Evolutionary conservation across 2,329 filamentous ascomycete genomes (phyloP).

Genomic region (Karstenula rhodostoma): DNA sequence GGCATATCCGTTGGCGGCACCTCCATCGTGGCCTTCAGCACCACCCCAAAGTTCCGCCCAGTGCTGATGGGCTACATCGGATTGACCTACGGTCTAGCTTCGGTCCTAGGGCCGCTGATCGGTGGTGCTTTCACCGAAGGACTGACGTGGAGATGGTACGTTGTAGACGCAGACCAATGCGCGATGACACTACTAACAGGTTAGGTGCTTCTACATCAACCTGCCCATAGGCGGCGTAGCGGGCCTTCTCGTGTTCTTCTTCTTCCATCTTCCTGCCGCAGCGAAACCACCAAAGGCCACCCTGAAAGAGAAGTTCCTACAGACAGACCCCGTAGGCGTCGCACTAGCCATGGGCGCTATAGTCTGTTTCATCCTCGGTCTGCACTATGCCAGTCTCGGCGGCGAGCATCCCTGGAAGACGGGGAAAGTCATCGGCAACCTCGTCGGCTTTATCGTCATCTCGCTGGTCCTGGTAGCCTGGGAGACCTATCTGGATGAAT

Average conservation of each 20-base stretch:
- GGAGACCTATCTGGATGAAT: conserved; percentile 51
- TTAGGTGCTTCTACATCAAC: conserved; percentile 53
- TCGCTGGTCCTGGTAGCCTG: conserved; percentile 43
- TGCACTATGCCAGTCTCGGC: conserved; percentile 51
- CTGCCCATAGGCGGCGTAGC: conserved; percentile 56
- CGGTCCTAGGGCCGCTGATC: conserved; percentile 52
- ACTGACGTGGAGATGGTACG: conserved; percentile 50
- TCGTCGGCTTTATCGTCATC: conserved; percentile 56
- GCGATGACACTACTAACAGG: conserved; percentile 19
- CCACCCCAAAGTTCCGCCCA: conserved; percentile 52
- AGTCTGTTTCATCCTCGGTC: conserved; percentile 55
- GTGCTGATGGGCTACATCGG: conserved; percentile 50
- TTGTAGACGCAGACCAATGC: conserved; percentile 21
- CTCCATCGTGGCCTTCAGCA: conserved; percentile 53
- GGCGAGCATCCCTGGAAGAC: conserved; percentile 44
- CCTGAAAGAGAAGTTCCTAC: conserved; percentile 49
- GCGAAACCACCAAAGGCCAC: conserved; percentile 30
- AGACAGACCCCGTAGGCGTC: conserved; percentile 57
- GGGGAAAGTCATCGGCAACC: conserved; percentile 54
- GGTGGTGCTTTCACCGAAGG: conserved; percentile 52
- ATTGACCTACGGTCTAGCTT: conserved; percentile 44
- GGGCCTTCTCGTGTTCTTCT: conserved; percentile 49
- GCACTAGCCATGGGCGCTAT: conserved; percentile 51
- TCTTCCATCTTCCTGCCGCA: conserved; percentile 47
- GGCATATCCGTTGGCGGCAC: conserved; percentile 41